Base-by-base conservation (phyloP, 306 rosid species). In the Quercus engelmannii region DNA sequence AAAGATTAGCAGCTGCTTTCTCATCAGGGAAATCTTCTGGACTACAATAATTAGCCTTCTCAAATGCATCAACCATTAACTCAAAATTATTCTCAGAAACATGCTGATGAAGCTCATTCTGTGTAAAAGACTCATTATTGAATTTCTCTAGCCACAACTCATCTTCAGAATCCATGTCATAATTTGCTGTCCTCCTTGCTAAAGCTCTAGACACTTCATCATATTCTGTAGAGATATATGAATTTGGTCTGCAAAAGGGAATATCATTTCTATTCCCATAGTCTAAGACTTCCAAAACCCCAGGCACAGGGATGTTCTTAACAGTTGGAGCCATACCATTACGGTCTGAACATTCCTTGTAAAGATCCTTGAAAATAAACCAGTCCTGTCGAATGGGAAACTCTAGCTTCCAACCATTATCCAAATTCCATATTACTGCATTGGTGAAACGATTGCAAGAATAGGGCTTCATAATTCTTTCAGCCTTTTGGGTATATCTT, bases 91-190 rank as follows among this genome's bases (percentile, higher is more conserved):
- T 91, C 89, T 56, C 82, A 0, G 89, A 85, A 64, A 94, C 63
- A 78, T 57, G 71, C 73, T 84, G 92, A 63, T 64, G 83, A 68
- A 61, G 73, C 58, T 64, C 81, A 55, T 73, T 73, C 68, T 75
- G 58, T 1, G 67, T 76, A 25, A 31, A 55, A 18, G 67, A 83
- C 73, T 85, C 84, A 1, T 70, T 4, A 63, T 91, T 92, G 41
- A 89, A 84, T 78, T 81, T 83, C 55, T 68, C 79, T 30, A 91
- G 81, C 97, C 97, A 94, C 63, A 78, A 84, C 82, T 94, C 98
- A 58, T 94, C 98, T 41, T 87, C 97, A 17, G 89, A 88, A 72
- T 94, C 98, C 92, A 94, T 79, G 82, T 94, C 98, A 79, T 94
- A 94, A 69, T 73, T 87, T 1, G 94, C 89, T 0, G 79, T 78